phyloP scores from a whole-genome alignment of 139 green algal species.

The Pseudopediastrum boryanum region DNA sequence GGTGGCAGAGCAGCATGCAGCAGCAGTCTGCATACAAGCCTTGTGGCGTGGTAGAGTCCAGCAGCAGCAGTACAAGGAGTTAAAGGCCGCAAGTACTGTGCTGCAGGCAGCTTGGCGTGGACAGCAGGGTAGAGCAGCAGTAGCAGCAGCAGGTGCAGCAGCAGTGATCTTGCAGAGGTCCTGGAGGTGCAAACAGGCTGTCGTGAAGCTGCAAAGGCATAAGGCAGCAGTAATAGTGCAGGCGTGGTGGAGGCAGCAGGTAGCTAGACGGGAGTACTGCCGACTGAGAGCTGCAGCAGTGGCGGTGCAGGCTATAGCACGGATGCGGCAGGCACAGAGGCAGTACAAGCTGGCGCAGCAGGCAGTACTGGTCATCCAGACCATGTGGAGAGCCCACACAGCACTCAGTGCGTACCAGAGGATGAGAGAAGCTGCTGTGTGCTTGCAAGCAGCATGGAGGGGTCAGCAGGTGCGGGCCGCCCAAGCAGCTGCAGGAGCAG shows the following conservation, averaged over 20 bases:
- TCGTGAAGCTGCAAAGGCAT: too few relatives aligned
- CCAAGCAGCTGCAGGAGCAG: background rate
- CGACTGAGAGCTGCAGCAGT: background rate
- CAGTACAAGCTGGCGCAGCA: background rate
- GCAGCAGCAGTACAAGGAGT: background rate
- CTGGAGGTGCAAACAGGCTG: too few relatives aligned
- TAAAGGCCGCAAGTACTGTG: background rate
- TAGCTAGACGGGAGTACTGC: background rate
- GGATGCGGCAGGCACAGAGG: background rate
- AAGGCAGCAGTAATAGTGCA: too few relatives aligned
- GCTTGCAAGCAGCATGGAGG: constrained; percentile 9
- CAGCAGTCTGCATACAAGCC: constrained; percentile 19
- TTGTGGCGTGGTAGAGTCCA: background rate
- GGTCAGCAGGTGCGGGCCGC: too few relatives aligned
- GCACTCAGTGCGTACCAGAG: too few relatives aligned
- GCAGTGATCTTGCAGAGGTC: too few relatives aligned
- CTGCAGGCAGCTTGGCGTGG: too few relatives aligned
- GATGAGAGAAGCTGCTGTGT: too few relatives aligned
- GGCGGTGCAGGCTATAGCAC: background rate
- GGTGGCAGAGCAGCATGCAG: constrained; percentile 3
- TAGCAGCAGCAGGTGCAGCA: too few relatives aligned
- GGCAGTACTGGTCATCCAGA: background rate
- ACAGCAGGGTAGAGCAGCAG: too few relatives aligned
- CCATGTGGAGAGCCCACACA: too few relatives aligned
- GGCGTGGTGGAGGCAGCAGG: too few relatives aligned